Evolutionary conservation across 1,139 yeast genomes (phyloP), one percentile per base, ranked within the genome.

Genomic region (Diutina rugosa): DNA sequence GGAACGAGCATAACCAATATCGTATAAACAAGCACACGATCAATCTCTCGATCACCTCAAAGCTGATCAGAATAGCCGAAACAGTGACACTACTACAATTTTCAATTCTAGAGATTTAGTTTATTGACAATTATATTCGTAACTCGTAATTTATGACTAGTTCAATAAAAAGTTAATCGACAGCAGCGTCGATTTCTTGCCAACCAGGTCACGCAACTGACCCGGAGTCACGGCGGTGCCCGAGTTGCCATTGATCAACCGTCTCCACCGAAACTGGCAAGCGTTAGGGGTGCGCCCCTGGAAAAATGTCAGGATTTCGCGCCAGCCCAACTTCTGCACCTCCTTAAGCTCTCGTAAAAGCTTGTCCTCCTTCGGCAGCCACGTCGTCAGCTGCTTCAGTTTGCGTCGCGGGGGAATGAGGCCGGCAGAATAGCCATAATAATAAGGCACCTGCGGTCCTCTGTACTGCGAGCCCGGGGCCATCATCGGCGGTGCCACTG

Each of bases 281-380:
- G 53, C 53, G 53, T 49, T 49, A 12, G 53, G 53, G 21, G 53
- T 49, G 21, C 53, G 53, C 3, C 53, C 53, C 16, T 49, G 53
- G 53, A 49, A 49, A 10, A 49, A 49, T 28, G 53, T 49, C 44
- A 21, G 21, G 21, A 49, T 49, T 18, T 49, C 53, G 30, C 53
- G 30, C 53, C 53, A 49, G 29, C 53, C 53, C 29, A 49, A 49
- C 45, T 49, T 49, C 18, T 49, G 53, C 3, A 69, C 69, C 55
- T 73, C 77, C 60, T 73, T 73, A 56, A 73, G 67, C 56, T 72
- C 72, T 55, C 76, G 61, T 55, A 73, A 65, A 16, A 73, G 61
- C 58, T 69, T 69, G 58, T 73, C 77, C 59, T 73, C 77, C 55
- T 68, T 65, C n/a, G 73, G 69, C 0, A 76, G 64, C 77, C 77